These are phyloP conservation scores for Didymella sp. DNA, from an alignment of 2,329 filamentous ascomycete species.

Conservation along the genomic window DNA sequence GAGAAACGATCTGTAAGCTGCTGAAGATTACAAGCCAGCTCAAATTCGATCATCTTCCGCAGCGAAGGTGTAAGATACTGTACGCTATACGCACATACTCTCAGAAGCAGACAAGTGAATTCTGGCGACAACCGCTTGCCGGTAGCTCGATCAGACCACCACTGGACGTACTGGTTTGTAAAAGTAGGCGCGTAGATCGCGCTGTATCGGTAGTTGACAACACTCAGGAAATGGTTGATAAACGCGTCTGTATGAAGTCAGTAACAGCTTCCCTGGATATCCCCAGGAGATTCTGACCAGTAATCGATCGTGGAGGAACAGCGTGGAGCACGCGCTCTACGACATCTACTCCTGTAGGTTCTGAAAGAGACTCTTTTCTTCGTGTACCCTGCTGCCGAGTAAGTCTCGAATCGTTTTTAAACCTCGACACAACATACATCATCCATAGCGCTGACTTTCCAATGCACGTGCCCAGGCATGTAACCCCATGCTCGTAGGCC, in stretches of 20 bases:
- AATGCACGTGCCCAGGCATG: constrained; percentile 48
- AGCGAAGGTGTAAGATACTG: constrained; percentile 52
- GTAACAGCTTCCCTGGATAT: background rate
- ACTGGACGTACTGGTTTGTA: constrained; percentile 54
- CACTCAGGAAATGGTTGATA: constrained; percentile 56
- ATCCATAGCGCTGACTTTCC: constrained; percentile 31
- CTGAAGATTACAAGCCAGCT: constrained; percentile 52
- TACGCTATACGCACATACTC: constrained; percentile 56
- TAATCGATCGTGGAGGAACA: constrained; percentile 45
- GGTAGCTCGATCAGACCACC: constrained; percentile 53
- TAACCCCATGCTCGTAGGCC: constrained; percentile 46
- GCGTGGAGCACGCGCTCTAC: constrained; percentile 45
- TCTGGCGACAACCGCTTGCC: constrained; percentile 50
- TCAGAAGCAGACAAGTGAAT: constrained; percentile 57
- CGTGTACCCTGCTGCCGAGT: constrained; percentile 7
- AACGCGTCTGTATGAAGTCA: constrained; percentile 50
- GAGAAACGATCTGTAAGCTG: constrained; percentile 53
- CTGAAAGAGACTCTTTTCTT: constrained; percentile 19
- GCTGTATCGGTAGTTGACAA: constrained; percentile 57
- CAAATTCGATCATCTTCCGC: constrained; percentile 54
- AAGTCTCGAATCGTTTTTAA: background rate
- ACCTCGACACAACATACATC: constrained; percentile 23
- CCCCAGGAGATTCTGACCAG: constrained; percentile 22
- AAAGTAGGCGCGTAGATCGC: constrained; percentile 57
- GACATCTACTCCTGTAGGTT: constrained; percentile 31